phyloP scores from a whole-genome alignment of 2,329 filamentous ascomycete genomes.

The Rhinocladiella similis region DNA sequence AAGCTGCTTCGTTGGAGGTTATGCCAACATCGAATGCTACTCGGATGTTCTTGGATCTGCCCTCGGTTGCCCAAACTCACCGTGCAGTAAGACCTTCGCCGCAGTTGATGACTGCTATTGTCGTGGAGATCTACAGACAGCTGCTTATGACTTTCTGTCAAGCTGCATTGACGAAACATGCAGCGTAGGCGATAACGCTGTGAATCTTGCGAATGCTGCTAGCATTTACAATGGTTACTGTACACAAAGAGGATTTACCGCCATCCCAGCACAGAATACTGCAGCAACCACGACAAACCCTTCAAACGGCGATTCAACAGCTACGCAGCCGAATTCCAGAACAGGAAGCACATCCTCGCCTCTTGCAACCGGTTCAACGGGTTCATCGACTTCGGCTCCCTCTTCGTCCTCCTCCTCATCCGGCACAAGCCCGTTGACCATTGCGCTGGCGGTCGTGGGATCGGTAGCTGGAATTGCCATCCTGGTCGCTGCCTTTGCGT shows the following conservation, averaged over 20 bases:
- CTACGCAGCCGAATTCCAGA: not conserved
- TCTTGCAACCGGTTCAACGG: not conserved
- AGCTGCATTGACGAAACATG: constrained; percentile 1
- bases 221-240: constrained; percentile 6
- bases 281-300: constrained; percentile 2
- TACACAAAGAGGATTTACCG: not conserved
- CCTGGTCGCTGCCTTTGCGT: not conserved
- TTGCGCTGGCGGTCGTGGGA: not conserved
- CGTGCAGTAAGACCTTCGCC: not conserved
- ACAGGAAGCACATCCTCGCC: not conserved
- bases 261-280: not conserved
- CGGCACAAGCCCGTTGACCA: not conserved
- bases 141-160: not conserved
- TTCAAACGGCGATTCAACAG: too few relatives aligned
- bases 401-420: not conserved
- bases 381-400: not conserved
- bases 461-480: not conserved
- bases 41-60: constrained; percentile 1
- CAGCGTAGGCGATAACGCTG: not conserved
- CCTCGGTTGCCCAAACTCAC: constrained; percentile 1
- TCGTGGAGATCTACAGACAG: constrained; percentile 1
- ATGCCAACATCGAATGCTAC: not conserved
- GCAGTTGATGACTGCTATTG: constrained; percentile 7
- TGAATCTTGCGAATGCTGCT: constrained; percentile 2
- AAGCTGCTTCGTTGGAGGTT: not conserved